Conservation (phyloP, 441 rosid species). For the Corymbia citriodora region DNA sequence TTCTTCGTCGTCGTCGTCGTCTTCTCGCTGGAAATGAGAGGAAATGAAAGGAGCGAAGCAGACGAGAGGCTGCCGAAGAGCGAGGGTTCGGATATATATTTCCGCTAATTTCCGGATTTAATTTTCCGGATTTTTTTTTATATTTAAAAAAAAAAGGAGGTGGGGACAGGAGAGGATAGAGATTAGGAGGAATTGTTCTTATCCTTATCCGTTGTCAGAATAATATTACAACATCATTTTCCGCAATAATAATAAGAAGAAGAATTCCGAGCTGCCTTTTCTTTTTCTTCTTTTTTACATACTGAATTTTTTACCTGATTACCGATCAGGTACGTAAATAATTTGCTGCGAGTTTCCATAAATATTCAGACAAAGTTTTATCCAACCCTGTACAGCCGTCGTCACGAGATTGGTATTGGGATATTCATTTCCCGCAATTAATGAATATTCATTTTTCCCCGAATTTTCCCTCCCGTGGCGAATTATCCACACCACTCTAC, state of each 20-base stretch:
- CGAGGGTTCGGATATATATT: not conserved
- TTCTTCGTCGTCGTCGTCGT: not conserved
- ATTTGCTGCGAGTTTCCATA: not conserved
- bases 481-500: too few species aligned
- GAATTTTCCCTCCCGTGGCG: not conserved
- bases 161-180: not conserved
- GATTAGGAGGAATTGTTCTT: conserved; percentile 10
- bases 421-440: not conserved
- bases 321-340: not conserved
- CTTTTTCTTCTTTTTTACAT: not conserved
- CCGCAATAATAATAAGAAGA: not conserved
- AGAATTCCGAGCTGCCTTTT: not conserved
- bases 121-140: not conserved
- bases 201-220: conserved; percentile 38
- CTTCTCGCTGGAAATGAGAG: not conserved
- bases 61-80: not conserved
- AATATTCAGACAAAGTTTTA: not conserved
- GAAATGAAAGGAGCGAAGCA: not conserved
- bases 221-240: not conserved
- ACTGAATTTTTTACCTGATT: not conserved
- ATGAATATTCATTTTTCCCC: not conserved
- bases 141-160: not conserved
- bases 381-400: not conserved
- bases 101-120: not conserved
- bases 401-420: too few species aligned